These are phyloP conservation scores for Acacia concinna DNA, from an alignment of 331 rosid genomes.

Conservation along the genomic window DNA sequence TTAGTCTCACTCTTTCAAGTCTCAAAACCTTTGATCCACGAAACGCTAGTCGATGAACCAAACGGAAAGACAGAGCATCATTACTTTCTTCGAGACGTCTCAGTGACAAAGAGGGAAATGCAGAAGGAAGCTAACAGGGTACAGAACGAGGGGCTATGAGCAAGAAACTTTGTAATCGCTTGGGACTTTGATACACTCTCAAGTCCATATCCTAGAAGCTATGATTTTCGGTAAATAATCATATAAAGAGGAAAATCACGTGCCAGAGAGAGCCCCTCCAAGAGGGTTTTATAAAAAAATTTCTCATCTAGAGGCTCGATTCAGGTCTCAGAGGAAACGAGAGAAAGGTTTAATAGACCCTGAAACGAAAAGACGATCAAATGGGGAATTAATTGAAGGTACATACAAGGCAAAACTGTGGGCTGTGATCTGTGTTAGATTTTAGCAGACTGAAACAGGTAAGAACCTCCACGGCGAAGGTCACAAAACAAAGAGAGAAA, in stretches of 20 bases:
- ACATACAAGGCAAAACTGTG: not conserved
- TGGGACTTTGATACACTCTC: constrained; percentile 39
- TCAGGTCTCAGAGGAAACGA: not conserved
- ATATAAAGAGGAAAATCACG: constrained; percentile 12
- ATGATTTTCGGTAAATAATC: not conserved
- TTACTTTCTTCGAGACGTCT: constrained; percentile 27
- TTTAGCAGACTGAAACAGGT: not conserved
- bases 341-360: not conserved
- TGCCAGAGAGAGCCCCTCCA: constrained; percentile 4
- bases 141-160: constrained; percentile 34
- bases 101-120: constrained; percentile 28
- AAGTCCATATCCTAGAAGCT: constrained; percentile 43
- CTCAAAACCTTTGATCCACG: constrained; percentile 22
- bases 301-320: not conserved
- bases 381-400: not conserved
- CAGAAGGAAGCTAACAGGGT: constrained; percentile 27
- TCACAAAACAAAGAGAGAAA: not conserved
- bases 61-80: constrained; percentile 22
- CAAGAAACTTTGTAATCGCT: constrained; percentile 31
- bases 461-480: not conserved
- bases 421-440: not conserved
- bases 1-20: not conserved
- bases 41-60: constrained; percentile 11
- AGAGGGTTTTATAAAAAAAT: constrained; percentile 5
- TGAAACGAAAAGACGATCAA: not conserved